phyloP scores from a whole-genome alignment of 805 yeast genomes.

The Pichia pseudocactophila region DNA sequence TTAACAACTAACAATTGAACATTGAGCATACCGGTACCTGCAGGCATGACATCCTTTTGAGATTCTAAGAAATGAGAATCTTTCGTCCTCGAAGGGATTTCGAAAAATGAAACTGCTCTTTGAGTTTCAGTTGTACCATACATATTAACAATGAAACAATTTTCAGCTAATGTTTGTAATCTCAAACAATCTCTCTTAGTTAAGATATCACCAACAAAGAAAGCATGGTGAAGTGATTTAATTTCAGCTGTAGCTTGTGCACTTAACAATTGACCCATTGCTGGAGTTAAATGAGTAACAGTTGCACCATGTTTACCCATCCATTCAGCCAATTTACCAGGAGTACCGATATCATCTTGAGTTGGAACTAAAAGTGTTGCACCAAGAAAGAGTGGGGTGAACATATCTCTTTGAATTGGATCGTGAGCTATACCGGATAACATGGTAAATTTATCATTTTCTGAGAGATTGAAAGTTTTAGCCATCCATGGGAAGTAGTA shows the following conservation, averaged over 20 bases:
- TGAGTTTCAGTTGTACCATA: constrained; percentile 99
- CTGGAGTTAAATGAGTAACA: constrained; percentile 97
- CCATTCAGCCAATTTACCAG: constrained; percentile 97
- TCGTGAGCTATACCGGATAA: constrained; percentile 98
- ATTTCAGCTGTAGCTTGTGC: constrained; percentile 90
- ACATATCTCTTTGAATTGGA: constrained; percentile 98
- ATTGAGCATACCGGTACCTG: constrained; percentile 95
- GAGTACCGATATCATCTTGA: constrained; percentile 96
- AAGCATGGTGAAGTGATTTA: constrained; percentile 86
- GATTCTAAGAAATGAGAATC: constrained; percentile 70
- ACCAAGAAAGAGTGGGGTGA: constrained; percentile 93
- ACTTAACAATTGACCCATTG: constrained; percentile 95
- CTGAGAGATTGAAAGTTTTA: constrained; percentile 65
- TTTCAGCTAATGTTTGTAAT: constrained; percentile 84
- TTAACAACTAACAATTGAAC: constrained; percentile 93
- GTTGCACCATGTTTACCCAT: constrained; percentile 86
- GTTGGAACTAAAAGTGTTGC: constrained; percentile 92
- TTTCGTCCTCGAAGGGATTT: constrained; percentile 62
- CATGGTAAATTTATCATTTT: constrained; percentile 89
- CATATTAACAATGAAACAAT: constrained; percentile 90
- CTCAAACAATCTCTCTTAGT: constrained; percentile 96
- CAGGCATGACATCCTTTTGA: constrained; percentile 95
- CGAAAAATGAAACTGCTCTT: constrained; percentile 92
- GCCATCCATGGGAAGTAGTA: constrained; percentile 99
- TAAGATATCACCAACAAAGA: constrained; percentile 94